Percentiles rank a stretch among this genome's conserved stretches.
phyloP scores from a whole-genome alignment of 441 rosid genomes.

The Kokia cookei region DNA sequence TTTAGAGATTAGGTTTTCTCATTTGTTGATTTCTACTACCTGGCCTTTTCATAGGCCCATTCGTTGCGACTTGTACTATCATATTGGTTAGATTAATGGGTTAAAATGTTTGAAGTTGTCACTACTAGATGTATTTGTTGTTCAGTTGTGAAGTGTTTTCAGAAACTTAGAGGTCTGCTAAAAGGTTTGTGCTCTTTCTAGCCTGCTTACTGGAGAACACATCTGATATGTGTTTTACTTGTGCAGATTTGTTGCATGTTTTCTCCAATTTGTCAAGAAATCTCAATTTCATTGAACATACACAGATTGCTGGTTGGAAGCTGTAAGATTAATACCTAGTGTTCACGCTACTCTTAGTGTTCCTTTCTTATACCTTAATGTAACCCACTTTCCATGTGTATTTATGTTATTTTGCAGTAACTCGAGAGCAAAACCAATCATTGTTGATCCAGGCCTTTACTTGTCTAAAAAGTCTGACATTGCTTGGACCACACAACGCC shows the following conservation, averaged over 20 bases:
- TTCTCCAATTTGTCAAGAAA: slow-evolving; percentile 68
- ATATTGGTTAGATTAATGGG: background rate
- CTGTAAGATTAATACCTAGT: slow-evolving; percentile 44
- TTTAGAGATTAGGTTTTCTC: background rate
- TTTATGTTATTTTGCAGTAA: slow-evolving; percentile 41
- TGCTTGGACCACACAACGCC: slow-evolving; percentile 76
- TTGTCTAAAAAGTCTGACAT: slow-evolving; percentile 82
- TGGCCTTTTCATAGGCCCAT: background rate
- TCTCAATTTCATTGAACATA: slow-evolving; percentile 83
- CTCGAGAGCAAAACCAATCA: slow-evolving; percentile 77
- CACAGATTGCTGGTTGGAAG: slow-evolving; percentile 84
- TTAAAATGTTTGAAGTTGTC: background rate
- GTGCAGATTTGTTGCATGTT: slow-evolving; percentile 72
- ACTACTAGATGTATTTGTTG: background rate
- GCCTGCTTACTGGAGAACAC: background rate
- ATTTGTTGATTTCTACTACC: background rate
- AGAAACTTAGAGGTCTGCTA: background rate
- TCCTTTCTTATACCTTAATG: background rate
- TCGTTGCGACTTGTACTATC: background rate
- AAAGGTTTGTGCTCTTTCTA: background rate
- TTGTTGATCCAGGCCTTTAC: slow-evolving; percentile 92
- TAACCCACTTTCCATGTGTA: background rate
- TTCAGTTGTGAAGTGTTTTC: background rate
- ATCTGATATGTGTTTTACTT: slow-evolving; percentile 14
- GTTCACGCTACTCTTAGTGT: slow-evolving; percentile 1